Evolutionary conservation across 106 monocot genomes (phyloP), one percentile per base, ranked within the genome.

Genomic region (Allium sativum): DNA sequence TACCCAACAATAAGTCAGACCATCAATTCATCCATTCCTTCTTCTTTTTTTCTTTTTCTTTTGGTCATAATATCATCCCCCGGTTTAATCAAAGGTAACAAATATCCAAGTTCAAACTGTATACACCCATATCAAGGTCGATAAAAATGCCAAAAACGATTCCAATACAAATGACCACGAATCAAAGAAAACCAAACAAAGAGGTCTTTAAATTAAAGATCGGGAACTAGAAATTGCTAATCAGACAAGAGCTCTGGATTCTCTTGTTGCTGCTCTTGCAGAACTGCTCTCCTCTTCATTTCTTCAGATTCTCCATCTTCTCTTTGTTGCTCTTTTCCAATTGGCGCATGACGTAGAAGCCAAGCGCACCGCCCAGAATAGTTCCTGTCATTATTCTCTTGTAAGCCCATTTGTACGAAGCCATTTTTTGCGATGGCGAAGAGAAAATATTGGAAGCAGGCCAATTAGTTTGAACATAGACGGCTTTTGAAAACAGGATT

Each of bases 341-440:
- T 7, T 79, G 75, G 64, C 90, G 90, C 94, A 90, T 95, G 57
- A 87, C 86, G 44, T 90, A 90, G 72, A 95, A 90, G 42, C 94
- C 90, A 31, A 95, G 67, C 61, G 67, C 59, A 1, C 94, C 94
- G n/a, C 90, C 94, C 55, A 84, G 57, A 45, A 95, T 64, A 42
- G 94, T 90, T 21, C 94, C 94, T 13, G 86, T 53, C 53, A 84
- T 84, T 40, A 95, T 84, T 48, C 94, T 75, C 19, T 79, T 14
- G 73, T 81, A 84, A 3, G 72, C 94, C 83, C 86, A 90, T 52
- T 56, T 56, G 20, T 50, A 53, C 4, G 84, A 84, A 18, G 51
- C 73, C 77, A 70, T 61, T 4, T 14, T 44, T n/a, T n/a, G n/a
- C n/a, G n/a, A n/a, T n/a, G n/a, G n/a, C n/a, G n/a, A n/a, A n/a